Percentiles rank a stretch among this genome's conserved stretches.
These are phyloP conservation scores for Fraxinus floribunda DNA, from an alignment of 305 asterid genomes.

Conservation along the genomic window DNA sequence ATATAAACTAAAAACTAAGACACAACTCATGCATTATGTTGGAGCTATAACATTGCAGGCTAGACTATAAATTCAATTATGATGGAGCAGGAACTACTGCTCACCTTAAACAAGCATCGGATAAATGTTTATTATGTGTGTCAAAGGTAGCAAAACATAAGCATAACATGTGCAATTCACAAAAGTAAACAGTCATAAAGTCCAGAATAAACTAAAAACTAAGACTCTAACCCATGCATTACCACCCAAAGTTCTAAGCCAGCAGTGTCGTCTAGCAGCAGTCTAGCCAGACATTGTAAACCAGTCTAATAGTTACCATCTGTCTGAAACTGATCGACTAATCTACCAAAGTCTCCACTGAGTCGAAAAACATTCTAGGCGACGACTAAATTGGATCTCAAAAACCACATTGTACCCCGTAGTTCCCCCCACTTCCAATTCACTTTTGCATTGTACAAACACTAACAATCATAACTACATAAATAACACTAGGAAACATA, in stretches of 20 bases:
- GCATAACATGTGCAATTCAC: not conserved
- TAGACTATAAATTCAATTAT: slow-evolving; percentile 1
- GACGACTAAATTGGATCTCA: not conserved
- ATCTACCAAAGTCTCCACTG: not conserved
- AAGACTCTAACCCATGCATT: not conserved
- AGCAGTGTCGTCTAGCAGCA: not conserved
- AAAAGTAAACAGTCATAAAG: not conserved
- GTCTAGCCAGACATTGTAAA: not conserved
- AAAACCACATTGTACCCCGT: not conserved
- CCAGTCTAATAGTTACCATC: not conserved
- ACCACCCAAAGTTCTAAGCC: not conserved
- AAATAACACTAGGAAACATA: not conserved
- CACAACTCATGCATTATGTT: not conserved
- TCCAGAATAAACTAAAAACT: not conserved
- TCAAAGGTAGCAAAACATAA: not conserved
- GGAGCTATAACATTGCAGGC: slow-evolving; percentile 6
- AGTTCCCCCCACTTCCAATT: not conserved
- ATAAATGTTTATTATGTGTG: not conserved
- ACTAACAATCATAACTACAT: not conserved
- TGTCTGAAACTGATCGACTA: not conserved
- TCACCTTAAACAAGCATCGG: not conserved
- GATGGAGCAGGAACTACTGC: not conserved
- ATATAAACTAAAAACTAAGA: not conserved
- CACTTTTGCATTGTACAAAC: not conserved
- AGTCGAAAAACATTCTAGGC: not conserved